Evolutionary conservation across 768 basidiomycete genomes (phyloP), one percentile per base, ranked within the genome.

Genomic region (Cystobasidiopsis lactophilus): DNA sequence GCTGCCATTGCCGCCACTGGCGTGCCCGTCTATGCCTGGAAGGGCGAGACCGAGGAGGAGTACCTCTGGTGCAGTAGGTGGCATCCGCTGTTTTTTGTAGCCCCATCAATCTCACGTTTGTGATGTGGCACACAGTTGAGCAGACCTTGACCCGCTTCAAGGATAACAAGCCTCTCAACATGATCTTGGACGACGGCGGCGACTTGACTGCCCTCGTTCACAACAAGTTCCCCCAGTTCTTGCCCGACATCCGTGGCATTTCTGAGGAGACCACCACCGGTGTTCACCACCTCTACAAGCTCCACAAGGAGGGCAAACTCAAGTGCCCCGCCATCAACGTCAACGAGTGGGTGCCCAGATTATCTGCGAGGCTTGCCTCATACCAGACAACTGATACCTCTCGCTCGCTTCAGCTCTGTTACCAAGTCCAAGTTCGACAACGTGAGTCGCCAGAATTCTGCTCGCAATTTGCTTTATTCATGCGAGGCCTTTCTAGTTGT

Each of bases 211-310:
- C 67, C 60, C 74, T 95, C 57, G 88, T 96, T 50, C 93, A 98
- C 69, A 82, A 95, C 59, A 95, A 93, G 68, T 93, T 77, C 74
- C 80, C 93, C 49, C 83, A 96, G 64, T 82, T 77, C 70, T 74
- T 98, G 57, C 60, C 72, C 49, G 79, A 85, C 58, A 80, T 93
- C 70, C 77, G 77, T 40, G 93, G 93, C 71, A 70, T 98, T 57
- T 96, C 91, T 50, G 93, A 98, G 73, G 93, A 98, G 74, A 98
- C 93, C 60, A 98, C 93, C 57, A 96, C 93, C 50, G 93, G 93
- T 74, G 91, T 96, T 39, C 93, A 96, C 73, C 89, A 95, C 72
- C 74, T 98, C 27, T 96, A 96, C 80, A 91, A 89, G 75, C 78
- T 82, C 55, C 82, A 88, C 81, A 79, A 85, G 60, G 86, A 93